Percentiles rank a stretch among this genome's conserved stretches.
phyloP scores from a whole-genome alignment of 768 basidiomycete species.

The Tricholomella constricta region DNA sequence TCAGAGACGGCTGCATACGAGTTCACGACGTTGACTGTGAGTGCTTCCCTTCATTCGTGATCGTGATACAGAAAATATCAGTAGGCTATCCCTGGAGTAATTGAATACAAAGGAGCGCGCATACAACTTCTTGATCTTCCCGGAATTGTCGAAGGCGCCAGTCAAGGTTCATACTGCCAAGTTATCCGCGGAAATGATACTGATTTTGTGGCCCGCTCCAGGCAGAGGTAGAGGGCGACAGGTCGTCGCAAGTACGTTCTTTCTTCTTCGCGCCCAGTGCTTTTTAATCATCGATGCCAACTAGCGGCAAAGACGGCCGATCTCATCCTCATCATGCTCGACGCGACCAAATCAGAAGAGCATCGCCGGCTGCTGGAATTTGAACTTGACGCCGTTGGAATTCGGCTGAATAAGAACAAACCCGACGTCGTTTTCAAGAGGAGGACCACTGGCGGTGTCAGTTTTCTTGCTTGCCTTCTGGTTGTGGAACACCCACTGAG shows the following conservation, averaged over 20 bases:
- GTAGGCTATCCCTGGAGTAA: constrained; percentile 94
- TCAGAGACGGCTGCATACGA: constrained; percentile 92
- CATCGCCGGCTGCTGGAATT: constrained; percentile 86
- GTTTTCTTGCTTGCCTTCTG: constrained; percentile 24
- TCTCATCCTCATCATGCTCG: constrained; percentile 90
- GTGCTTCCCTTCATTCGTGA: constrained; percentile 17
- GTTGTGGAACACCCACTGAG: constrained; percentile 6
- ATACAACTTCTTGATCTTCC: constrained; percentile 96
- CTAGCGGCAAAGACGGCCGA: constrained; percentile 88
- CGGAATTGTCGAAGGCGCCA: constrained; percentile 93
- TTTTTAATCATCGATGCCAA: neutral
- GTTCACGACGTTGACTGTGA: constrained; percentile 88
- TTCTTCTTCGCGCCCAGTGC: constrained; percentile 1
- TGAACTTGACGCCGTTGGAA: constrained; percentile 96
- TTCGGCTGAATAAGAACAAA: constrained; percentile 84
- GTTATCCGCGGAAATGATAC: neutral
- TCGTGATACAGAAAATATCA: constrained; percentile 8
- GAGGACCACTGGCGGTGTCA: constrained; percentile 88
- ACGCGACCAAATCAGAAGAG: constrained; percentile 91
- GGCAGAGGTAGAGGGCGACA: constrained; percentile 93
- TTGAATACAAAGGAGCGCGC: constrained; percentile 89
- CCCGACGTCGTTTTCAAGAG: constrained; percentile 97
- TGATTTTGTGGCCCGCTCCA: constrained; percentile 15
- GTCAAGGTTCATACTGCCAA: constrained; percentile 51
- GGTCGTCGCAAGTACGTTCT: constrained; percentile 81